Evolutionary conservation across 2,329 filamentous ascomycete species (phyloP).

Genomic region (Xylaria sp.): DNA sequence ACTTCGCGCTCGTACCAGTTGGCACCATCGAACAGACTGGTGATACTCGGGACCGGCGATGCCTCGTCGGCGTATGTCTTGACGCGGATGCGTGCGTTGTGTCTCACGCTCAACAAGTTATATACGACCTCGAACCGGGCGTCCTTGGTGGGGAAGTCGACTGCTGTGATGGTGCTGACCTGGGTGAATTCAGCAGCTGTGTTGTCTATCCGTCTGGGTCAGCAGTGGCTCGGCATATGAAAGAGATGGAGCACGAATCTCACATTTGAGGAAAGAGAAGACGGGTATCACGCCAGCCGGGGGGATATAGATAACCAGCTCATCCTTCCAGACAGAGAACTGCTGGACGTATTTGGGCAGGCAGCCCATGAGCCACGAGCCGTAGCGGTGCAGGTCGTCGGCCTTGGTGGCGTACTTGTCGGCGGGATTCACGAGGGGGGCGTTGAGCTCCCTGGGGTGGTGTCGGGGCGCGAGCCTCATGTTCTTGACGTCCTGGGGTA

Average conservation of each 20-base stretch:
- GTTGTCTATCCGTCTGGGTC: constrained; percentile 71
- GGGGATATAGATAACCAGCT: constrained; percentile 92
- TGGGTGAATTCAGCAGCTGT: constrained; percentile 97
- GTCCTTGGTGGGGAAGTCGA: constrained; percentile 94
- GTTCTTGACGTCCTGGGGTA: constrained; percentile 72
- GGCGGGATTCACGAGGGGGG: constrained; percentile 85
- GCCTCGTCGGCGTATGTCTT: constrained; percentile 99
- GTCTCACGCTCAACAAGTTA: constrained; percentile 93
- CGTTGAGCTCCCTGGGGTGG: constrained; percentile 72
- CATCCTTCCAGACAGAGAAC: constrained; percentile 99
- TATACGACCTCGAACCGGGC: constrained; percentile 98
- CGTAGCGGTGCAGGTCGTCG: constrained; percentile 90
- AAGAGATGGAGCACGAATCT: constrained; percentile 4
- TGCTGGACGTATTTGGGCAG: constrained; percentile 98
- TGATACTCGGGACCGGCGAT: constrained; percentile 89
- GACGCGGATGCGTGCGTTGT: constrained; percentile 95
- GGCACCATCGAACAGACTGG: constrained; percentile 87
- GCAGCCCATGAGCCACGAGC: constrained; percentile 95
- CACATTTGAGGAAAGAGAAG: constrained; percentile 90
- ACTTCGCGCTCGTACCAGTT: constrained; percentile 99
- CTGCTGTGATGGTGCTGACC: constrained; percentile 89
- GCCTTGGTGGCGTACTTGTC: constrained; percentile 92
- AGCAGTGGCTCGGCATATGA: constrained; percentile 1
- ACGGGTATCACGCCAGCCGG: constrained; percentile 90
- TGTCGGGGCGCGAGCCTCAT: constrained; percentile 71